Percentiles rank a stretch among this genome's conserved stretches.
Evolutionary conservation across 257 asterid genomes (phyloP).

Genomic region (Scutellaria baicalensis): DNA sequence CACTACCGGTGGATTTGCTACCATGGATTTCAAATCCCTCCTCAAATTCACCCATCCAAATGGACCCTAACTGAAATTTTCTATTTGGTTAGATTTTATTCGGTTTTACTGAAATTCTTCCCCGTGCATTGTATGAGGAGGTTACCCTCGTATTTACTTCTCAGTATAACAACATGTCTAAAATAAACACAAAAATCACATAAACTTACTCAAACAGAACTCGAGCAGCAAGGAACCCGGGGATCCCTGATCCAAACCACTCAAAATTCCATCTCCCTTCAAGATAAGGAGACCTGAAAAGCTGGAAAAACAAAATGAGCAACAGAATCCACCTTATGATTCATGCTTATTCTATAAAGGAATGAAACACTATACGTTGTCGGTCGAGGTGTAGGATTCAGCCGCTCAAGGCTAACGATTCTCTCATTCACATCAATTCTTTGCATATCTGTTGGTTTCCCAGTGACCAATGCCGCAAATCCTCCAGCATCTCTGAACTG

Average conservation of each 20-base stretch:
- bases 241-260: conserved; percentile 78
- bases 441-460: conserved; percentile 53
- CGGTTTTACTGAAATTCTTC: background rate
- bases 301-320: conserved; percentile 21
- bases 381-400: conserved; percentile 88
- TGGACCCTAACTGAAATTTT: background rate
- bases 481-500: conserved; percentile 82
- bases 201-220: conserved; percentile 51
- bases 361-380: conserved; percentile 68
- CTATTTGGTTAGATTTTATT: background rate
- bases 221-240: conserved; percentile 49
- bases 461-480: conserved; percentile 59
- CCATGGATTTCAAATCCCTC: too few species aligned
- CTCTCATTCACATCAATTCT: conserved; percentile 71
- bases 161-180: background rate
- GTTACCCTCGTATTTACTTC: background rate
- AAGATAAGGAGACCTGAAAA: conserved; percentile 53
- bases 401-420: conserved; percentile 67
- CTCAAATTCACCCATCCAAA: too few species aligned
- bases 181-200: background rate
- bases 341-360: conserved; percentile 12
- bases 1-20: too few species aligned
- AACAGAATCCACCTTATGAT: conserved; percentile 6
- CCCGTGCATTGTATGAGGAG: background rate
- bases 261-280: conserved; percentile 66